Evolutionary conservation across 495 filamentous ascomycete species (phyloP).

Genomic region (Daldinia loculata): DNA sequence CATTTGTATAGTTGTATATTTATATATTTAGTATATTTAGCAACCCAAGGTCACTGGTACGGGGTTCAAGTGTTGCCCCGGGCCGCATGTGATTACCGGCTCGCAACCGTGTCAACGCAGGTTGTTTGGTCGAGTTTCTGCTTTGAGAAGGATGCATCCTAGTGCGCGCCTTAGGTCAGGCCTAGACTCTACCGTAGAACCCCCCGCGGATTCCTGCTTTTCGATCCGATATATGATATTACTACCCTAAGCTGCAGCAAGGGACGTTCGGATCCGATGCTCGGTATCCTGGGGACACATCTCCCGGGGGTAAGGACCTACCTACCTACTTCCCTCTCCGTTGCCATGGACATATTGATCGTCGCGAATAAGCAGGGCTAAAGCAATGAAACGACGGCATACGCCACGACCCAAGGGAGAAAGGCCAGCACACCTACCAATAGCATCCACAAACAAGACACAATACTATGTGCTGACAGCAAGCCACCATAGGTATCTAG

Average conservation of each 20-base stretch:
- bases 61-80: neutral
- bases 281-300: neutral
- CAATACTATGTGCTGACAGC: neutral
- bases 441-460: neutral
- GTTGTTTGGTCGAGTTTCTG: neutral
- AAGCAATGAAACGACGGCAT: constrained; percentile 6
- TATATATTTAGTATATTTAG: neutral
- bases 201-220: neutral
- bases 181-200: constrained; percentile 9
- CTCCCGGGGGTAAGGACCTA: neutral
- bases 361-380: neutral
- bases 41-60: neutral
- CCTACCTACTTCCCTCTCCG: neutral
- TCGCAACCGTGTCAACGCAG: neutral
- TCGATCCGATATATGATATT: constrained; percentile 12
- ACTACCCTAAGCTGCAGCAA: neutral
- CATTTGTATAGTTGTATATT: no score
- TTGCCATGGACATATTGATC: neutral
- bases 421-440: neutral
- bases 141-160: constrained; percentile 28
- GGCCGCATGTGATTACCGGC: constrained; percentile 6
- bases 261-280: constrained; percentile 1
- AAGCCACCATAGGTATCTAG: neutral
- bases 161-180: neutral
- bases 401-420: neutral